A percentile compares a stretch with the other conserved stretches of the same genome.
These are phyloP conservation scores for Kickxella alabastrina DNA, from an alignment of 192 early-diverging fungal species.

Conservation along the genomic window DNA sequence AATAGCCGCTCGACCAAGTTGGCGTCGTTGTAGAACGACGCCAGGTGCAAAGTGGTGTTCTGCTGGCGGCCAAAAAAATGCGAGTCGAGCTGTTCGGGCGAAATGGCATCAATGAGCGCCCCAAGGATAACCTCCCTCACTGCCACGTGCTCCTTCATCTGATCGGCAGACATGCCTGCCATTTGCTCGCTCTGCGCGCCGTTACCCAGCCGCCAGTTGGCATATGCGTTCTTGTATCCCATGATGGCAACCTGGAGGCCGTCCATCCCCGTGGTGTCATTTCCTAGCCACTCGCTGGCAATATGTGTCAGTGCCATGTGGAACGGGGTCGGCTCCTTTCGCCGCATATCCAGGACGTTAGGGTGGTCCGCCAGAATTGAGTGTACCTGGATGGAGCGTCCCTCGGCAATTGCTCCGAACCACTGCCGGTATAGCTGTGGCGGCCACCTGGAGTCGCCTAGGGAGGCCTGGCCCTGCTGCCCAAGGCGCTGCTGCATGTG, in stretches of 20 bases:
- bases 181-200: conserved; percentile 40
- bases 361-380: conserved; percentile 50
- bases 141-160: conserved; percentile 48
- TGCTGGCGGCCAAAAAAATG: conserved; percentile 51
- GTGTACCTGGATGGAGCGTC: conserved; percentile 51
- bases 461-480: conserved; percentile 1
- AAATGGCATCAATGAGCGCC: conserved; percentile 49
- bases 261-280: conserved; percentile 54
- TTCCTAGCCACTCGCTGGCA: conserved; percentile 50
- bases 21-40: conserved; percentile 52
- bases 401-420: conserved; percentile 53
- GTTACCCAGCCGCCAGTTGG: conserved; percentile 50
- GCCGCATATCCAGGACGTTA: conserved; percentile 47
- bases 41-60: conserved; percentile 53
- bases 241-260: conserved; percentile 55
- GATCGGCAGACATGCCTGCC: conserved; percentile 45
- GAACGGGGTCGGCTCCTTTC: conserved; percentile 50
- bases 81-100: conserved; percentile 49
- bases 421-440: conserved; percentile 48
- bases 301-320: conserved; percentile 47
- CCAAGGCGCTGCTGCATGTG: conserved; percentile 2
- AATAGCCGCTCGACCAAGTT: conserved; percentile 49
- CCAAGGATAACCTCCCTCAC: conserved; percentile 50
- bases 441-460: conserved; percentile 14
- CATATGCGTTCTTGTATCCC: conserved; percentile 53